Evolutionary conservation across 495 filamentous ascomycete genomes (phyloP), one percentile per base, ranked within the genome.

Genomic region (Podospora anserina): DNA sequence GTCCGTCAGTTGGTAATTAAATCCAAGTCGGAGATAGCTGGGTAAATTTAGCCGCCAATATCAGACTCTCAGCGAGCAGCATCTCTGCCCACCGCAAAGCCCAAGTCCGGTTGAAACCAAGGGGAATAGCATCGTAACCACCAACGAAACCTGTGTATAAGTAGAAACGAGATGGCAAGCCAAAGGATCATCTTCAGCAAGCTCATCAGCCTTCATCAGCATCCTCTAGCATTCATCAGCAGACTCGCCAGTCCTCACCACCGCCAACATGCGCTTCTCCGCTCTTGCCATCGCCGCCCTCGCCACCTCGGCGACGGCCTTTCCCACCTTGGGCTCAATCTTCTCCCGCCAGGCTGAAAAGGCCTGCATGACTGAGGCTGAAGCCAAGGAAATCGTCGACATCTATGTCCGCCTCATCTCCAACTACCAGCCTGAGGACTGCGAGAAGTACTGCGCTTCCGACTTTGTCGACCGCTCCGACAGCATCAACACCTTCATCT

Each of bases 401-500:
- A 66, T 72, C 66, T 78, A 78, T 66, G 56, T 63, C 63, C 69
- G 71, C 13, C 71, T 77, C 58, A 79, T 79, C 69, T 67, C 75
- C 72, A 76, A 79, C 69, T 77, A 79, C 71, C 65, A 69, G 66
- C 71, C 72, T 60, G 71, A 63, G 6, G 77, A 72, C 63, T 73
- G 74, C 72, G 74, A 71, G 39, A 79, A 78, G 74, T 79, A 79
- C 74, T 76, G 73, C 68, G 74, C 76, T 64, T 69, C 69, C 27
- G 70, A 69, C 63, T 79, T 79, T 39, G 75, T 74, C 67, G 72
- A 79, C 72, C 67, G 73, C 44, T 76, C 74, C 59, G 74, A 78
- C 70, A 77, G 77, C 76, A 79, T 79, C 76, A 78, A 78, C 76
- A 75, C 76, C 70, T 75, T 79, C 76, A 78, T 75, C 68, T 71